phyloP scores from a whole-genome alignment of 805 yeast species.

The Middelhovenomyces tepae region DNA sequence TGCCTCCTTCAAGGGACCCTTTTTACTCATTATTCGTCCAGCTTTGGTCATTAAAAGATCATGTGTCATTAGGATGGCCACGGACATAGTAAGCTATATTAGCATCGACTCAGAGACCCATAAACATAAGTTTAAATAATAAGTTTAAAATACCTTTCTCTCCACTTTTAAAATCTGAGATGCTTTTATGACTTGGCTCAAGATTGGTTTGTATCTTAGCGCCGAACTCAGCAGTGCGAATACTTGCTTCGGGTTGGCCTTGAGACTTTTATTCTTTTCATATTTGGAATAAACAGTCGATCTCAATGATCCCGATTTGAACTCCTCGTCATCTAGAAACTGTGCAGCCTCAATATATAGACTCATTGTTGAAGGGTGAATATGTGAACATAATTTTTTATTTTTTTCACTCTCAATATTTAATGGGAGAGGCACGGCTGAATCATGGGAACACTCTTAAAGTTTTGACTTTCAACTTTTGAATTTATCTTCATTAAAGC shows the following conservation, averaged over 20 bases:
- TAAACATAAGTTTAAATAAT: neutral
- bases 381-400: too few species aligned
- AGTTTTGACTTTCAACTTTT: too few species aligned
- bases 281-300: constrained; percentile 41
- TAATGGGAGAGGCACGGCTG: too few species aligned
- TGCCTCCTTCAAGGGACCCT: constrained; percentile 76
- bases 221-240: constrained; percentile 79
- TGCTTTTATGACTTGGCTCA: constrained; percentile 54
- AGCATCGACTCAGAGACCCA: too few species aligned
- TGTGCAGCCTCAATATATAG: constrained; percentile 35
- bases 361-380: constrained; percentile 12
- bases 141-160: constrained; percentile 35
- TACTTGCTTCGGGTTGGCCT: constrained; percentile 77
- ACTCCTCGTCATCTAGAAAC: constrained; percentile 31
- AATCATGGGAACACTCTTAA: too few species aligned
- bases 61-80: constrained; percentile 63
- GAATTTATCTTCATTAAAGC: too few species aligned
- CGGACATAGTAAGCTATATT: constrained; percentile 41
- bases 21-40: constrained; percentile 83
- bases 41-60: constrained; percentile 68
- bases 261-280: constrained; percentile 24
- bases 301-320: constrained; percentile 49
- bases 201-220: constrained; percentile 56
- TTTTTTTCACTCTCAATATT: too few species aligned
- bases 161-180: constrained; percentile 53